A percentile compares a stretch with the other conserved stretches of the same genome.
Evolutionary conservation across 1,284 basidiomycete species (phyloP).

Genomic region (Sanghuangporus sanghuang): DNA sequence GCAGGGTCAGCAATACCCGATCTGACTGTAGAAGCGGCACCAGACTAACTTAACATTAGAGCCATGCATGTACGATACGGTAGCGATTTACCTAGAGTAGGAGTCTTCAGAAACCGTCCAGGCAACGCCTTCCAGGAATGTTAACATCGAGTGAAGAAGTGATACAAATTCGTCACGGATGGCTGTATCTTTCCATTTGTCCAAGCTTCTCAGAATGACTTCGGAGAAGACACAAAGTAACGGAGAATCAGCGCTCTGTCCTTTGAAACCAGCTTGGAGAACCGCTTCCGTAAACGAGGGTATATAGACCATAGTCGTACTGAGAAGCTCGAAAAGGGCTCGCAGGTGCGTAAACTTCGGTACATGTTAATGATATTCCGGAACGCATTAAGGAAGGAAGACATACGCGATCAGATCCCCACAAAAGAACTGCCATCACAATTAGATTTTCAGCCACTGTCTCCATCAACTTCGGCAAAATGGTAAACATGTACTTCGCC

Average conservation of each 20-base stretch:
- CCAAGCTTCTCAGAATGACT: conserved; percentile 37
- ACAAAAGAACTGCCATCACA: conserved; percentile 13
- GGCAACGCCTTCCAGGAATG: conserved; percentile 48
- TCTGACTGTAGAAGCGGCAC: conserved; percentile 33
- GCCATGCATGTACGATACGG: background rate
- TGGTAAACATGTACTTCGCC: conserved; percentile 4
- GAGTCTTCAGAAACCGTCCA: conserved; percentile 42
- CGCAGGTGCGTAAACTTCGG: conserved; percentile 40
- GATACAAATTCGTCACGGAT: conserved; percentile 15
- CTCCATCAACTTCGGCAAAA: conserved; percentile 8
- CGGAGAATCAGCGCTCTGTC: background rate
- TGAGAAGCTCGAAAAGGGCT: conserved; percentile 49
- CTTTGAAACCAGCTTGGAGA: conserved; percentile 22
- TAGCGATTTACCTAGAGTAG: conserved; percentile 35
- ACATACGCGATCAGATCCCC: conserved; percentile 13
- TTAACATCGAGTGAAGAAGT: conserved; percentile 39
- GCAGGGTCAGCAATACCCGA: conserved; percentile 41
- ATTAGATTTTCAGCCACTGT: conserved; percentile 15
- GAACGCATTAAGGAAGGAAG: background rate
- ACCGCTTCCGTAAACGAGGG: conserved; percentile 42
- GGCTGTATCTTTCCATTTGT: conserved; percentile 20
- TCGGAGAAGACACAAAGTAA: conserved; percentile 31
- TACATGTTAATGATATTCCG: background rate
- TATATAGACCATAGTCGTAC: conserved; percentile 40
- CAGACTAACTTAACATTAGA: conserved; percentile 31